Conservation (phyloP, 768 basidiomycete species). For the Collybiopsis luxurians region DNA sequence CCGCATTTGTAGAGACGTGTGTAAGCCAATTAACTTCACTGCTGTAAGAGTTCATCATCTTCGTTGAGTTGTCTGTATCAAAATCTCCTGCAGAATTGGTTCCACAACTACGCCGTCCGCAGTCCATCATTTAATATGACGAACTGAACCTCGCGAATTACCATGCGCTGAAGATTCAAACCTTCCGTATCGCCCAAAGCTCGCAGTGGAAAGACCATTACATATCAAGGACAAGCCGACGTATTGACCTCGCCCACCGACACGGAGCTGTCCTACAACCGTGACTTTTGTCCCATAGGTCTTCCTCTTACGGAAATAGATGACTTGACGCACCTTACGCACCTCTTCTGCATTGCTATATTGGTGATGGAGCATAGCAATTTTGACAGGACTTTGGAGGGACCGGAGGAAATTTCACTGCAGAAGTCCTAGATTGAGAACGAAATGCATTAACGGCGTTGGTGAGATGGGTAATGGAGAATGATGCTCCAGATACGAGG, state of each 20-base stretch:
- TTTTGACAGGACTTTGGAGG: slow-evolving; percentile 7
- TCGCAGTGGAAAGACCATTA: slow-evolving; percentile 17
- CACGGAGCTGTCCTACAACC: slow-evolving; percentile 11
- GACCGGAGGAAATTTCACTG: not conserved
- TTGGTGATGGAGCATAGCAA: slow-evolving; percentile 12
- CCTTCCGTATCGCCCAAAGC: not conserved
- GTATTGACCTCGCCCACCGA: slow-evolving; percentile 14
- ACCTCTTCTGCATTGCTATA: slow-evolving; percentile 16
- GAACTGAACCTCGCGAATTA: slow-evolving; percentile 2
- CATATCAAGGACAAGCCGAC: slow-evolving; percentile 14
- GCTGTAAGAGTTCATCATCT: not conserved
- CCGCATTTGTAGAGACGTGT: not conserved
- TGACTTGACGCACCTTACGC: slow-evolving; percentile 19
- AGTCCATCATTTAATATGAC: not conserved
- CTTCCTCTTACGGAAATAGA: slow-evolving; percentile 10
- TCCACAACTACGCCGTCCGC: not conserved
- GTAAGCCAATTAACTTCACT: not conserved
- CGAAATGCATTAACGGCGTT: not conserved
- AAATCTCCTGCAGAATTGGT: not conserved
- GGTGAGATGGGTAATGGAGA: not conserved
- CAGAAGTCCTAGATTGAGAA: not conserved
- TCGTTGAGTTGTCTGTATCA: not conserved
- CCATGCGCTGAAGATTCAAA: not conserved
- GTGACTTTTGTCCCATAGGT: slow-evolving; percentile 13
- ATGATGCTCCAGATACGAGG: not conserved